These are phyloP conservation scores for Omphalotus olearius DNA, from an alignment of 1,284 basidiomycete genomes.

Conservation along the genomic window DNA sequence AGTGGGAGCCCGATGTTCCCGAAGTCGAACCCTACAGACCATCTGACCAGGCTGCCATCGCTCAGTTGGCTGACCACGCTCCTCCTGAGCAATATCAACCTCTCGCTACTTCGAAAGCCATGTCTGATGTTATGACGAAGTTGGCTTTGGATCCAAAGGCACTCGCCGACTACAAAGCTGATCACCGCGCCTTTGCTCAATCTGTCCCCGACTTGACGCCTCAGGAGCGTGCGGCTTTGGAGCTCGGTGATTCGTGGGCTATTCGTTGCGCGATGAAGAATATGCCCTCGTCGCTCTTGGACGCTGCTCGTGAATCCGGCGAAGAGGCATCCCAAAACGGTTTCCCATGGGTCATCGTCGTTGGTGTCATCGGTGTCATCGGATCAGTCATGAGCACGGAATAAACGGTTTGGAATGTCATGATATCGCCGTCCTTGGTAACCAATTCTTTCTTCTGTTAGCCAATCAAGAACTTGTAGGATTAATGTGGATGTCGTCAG, in stretches of 20 bases:
- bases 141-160: conserved; percentile 9
- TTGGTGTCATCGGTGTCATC: conserved; percentile 5
- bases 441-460: no score
- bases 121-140: conserved; percentile 7
- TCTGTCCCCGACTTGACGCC: conserved; percentile 3
- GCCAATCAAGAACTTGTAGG: no score
- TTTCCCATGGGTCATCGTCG: conserved; percentile 7
- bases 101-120: conserved; percentile 7
- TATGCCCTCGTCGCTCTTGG: conserved; percentile 7
- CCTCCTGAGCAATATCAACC: conserved; percentile 5
- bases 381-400: conserved; percentile 7
- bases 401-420: neutral
- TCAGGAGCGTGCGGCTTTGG: conserved; percentile 4
- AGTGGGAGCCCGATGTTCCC: conserved; percentile 6
- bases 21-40: neutral
- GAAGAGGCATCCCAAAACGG: conserved; percentile 3
- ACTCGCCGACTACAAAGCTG: conserved; percentile 7
- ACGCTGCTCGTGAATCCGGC: neutral
- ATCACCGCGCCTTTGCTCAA: conserved; percentile 5
- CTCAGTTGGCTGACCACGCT: neutral
- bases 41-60: conserved; percentile 1
- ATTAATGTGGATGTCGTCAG: no score
- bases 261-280: conserved; percentile 8
- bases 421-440: no score
- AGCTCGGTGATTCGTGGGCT: conserved; percentile 8